Conservation (phyloP, 2,329 filamentous ascomycete species). For the Ploettnerulaceae sp. region DNA sequence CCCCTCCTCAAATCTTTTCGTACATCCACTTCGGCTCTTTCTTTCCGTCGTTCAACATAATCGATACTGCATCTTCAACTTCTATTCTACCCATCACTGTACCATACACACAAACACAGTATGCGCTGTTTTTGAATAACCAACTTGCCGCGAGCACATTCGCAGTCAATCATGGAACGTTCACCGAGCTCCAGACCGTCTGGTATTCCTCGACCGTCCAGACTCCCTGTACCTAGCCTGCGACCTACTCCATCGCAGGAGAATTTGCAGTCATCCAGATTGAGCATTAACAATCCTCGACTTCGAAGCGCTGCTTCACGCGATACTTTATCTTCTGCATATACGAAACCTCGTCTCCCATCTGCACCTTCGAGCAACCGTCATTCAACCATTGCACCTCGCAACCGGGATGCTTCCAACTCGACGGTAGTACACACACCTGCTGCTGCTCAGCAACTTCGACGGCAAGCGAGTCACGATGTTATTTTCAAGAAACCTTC, state of each 20-base stretch:
- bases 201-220: slow-evolving; percentile 47
- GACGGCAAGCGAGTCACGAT: slow-evolving; percentile 20
- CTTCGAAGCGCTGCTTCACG: slow-evolving; percentile 28
- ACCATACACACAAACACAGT: no score
- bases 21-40: slow-evolving; percentile 1
- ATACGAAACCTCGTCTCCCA: slow-evolving; percentile 16
- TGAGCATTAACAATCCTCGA: slow-evolving; percentile 24
- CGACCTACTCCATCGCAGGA: slow-evolving; percentile 45
- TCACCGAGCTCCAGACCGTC: slow-evolving; percentile 24
- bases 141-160: slow-evolving; percentile 7
- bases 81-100: no score
- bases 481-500: slow-evolving; percentile 24
- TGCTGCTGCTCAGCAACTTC: slow-evolving; percentile 10
- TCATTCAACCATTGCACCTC: slow-evolving; percentile 6
- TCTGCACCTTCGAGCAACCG: slow-evolving; percentile 11
- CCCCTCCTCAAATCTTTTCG: neutral
- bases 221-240: slow-evolving; percentile 47
- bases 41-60: neutral
- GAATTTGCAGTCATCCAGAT: slow-evolving; percentile 36
- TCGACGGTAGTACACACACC: slow-evolving; percentile 16
- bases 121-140: slow-evolving; percentile 8
- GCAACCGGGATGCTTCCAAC: slow-evolving; percentile 15
- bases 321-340: slow-evolving; percentile 20
- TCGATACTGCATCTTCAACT: slow-evolving; percentile 6
- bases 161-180: slow-evolving; percentile 27